Evolutionary conservation across 1,284 basidiomycete genomes (phyloP), one percentile per base, ranked within the genome.

Genomic region (Malassezia obtusa): DNA sequence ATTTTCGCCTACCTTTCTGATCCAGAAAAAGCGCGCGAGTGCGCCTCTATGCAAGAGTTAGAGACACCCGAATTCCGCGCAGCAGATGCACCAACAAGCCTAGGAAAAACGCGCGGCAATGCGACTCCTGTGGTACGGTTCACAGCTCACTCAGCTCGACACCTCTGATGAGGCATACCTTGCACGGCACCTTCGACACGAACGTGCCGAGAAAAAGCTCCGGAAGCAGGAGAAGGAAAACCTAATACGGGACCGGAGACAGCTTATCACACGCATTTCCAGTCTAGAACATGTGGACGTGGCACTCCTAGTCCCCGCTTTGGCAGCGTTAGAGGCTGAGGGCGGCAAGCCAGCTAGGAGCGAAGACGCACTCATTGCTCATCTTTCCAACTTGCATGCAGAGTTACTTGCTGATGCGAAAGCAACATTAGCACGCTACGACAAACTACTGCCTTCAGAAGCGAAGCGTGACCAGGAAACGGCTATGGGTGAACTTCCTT

Each of bases 201-300:
- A 56, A 14, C 53, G 53, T 11, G 33, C 30, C 2, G 53, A 56
- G 33, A 56, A 56, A 38, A 36, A 39, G 8, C 45, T 56, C n/a
- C 53, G 53, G 25, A 43, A 37, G 4, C 43, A 46, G n/a, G 53
- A 56, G 41, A 50, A 50, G 19, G 53, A 56, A 5, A 36, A 15
- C 7, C 47, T 56, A 31, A 26, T 41, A 6, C 53, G 53, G 15
- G 53, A 56, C 25, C 53, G 53, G 4, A 24, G 22, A 21, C 25
- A 26, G 6, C 30, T 36, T 11, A 12, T 50, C 17, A 44, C 38
- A 14, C 49, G 36, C n/a, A 38, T 56, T 6, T 22, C 21, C 14
- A 30, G 31, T 17, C 22, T 56, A 4, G 43, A 50, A 26, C 33
- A 40, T 25, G 24, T 56, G 33, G 49, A 56, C 17, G 26, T 56